Evolutionary conservation across 2,329 filamentous ascomycete genomes (phyloP).

Genomic region (Tolypocladium paradoxum): DNA sequence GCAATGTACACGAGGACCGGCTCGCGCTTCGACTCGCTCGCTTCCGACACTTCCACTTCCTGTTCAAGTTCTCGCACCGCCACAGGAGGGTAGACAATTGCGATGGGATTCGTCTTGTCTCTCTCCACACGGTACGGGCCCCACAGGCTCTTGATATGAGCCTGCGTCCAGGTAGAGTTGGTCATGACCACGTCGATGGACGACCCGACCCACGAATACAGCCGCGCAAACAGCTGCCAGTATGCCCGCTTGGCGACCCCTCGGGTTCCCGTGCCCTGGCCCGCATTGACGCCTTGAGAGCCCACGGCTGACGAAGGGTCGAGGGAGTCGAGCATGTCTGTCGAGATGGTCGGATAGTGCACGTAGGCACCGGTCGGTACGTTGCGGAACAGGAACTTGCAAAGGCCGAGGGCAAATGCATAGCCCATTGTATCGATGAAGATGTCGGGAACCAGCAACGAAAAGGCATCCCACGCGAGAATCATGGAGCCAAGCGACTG

Average conservation of each 20-base stretch:
- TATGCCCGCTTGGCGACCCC: conserved; percentile 69
- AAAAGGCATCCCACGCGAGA: conserved; percentile 85
- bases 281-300: conserved; percentile 68
- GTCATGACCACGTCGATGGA: conserved; percentile 93
- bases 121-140: conserved; percentile 41
- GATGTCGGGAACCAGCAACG: conserved; percentile 81
- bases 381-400: conserved; percentile 66
- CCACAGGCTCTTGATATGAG: conserved; percentile 75
- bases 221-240: conserved; percentile 72
- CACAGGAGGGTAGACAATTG: conserved; percentile 83
- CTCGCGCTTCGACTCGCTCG: conserved; percentile 59
- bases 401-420: conserved; percentile 76
- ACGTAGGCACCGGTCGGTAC: conserved; percentile 89
- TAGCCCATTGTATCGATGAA: conserved; percentile 99
- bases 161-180: conserved; percentile 90
- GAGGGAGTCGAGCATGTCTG: conserved; percentile 86
- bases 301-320: conserved; percentile 50
- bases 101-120: conserved; percentile 42
- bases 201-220: conserved; percentile 76
- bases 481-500: conserved; percentile 84
- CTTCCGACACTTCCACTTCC: conserved; percentile 58
- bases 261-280: conserved; percentile 60
- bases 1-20: conserved; percentile 82
- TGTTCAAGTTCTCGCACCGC: conserved; percentile 76
- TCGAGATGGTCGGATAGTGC: conserved; percentile 96